These are phyloP conservation scores for Otatea glauca DNA, from an alignment of 176 grass and related monocot genomes.

Conservation along the genomic window DNA sequence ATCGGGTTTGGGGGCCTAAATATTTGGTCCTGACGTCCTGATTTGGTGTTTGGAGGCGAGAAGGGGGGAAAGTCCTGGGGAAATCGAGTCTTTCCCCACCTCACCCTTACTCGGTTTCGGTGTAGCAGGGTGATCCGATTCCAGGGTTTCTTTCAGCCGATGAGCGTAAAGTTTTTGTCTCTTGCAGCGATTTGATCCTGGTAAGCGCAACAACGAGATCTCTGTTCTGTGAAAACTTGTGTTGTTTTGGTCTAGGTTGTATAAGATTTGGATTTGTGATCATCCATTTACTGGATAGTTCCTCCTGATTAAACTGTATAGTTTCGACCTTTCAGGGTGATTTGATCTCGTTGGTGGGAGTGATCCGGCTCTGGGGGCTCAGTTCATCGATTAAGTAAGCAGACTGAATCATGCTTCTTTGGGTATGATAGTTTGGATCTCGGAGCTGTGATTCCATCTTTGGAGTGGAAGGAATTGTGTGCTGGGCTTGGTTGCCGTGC, in stretches of 20 bases:
- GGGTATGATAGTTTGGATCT: conserved; percentile 33
- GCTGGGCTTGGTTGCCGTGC: neutral
- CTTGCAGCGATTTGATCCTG: neutral
- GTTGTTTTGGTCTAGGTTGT: neutral
- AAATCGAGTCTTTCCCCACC: neutral
- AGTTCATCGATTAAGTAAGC: neutral
- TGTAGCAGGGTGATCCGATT: too few species aligned
- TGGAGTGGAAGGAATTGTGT: neutral
- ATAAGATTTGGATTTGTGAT: neutral
- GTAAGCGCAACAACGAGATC: neutral
- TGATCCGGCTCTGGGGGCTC: neutral
- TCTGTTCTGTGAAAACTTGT: neutral
- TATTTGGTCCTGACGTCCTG: neutral
- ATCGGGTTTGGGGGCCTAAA: neutral
- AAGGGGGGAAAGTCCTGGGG: neutral
- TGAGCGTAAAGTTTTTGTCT: neutral
- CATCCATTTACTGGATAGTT: neutral
- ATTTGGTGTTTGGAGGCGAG: neutral
- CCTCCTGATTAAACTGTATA: neutral
- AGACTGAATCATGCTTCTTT: neutral
- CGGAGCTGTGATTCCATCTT: neutral
- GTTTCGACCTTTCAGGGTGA: conserved; percentile 29
- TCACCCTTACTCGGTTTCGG: too few species aligned
- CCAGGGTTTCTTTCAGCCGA: neutral
- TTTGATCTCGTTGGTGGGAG: neutral